phyloP scores from a whole-genome alignment of 768 basidiomycete genomes.

The Gyrodon lividus region DNA sequence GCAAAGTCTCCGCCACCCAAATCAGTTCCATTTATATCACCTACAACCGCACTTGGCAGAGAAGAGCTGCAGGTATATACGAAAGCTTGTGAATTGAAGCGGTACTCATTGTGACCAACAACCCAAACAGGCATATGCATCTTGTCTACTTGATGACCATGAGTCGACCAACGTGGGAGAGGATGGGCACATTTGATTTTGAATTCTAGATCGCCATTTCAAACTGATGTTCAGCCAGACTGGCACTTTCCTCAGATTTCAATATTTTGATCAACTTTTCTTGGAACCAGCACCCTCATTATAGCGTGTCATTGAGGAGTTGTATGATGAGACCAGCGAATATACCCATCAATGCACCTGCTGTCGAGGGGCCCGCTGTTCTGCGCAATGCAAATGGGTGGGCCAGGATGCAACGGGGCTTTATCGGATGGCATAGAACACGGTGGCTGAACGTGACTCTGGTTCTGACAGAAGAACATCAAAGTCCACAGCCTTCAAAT shows the following conservation, averaged over 20 bases:
- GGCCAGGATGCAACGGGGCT: too few species aligned
- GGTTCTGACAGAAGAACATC: too few species aligned
- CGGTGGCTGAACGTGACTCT: background rate
- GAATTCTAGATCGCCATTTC: conserved; percentile 20
- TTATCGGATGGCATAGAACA: too few species aligned
- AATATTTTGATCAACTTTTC: background rate
- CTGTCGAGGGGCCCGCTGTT: background rate
- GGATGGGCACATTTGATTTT: conserved; percentile 28
- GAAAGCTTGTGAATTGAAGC: background rate
- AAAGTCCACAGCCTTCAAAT: too few species aligned
- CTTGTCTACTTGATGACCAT: conserved; percentile 37
- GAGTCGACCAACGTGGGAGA: conserved; percentile 34
- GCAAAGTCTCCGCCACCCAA: background rate
- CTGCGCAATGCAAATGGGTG: background rate
- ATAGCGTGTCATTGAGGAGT: background rate
- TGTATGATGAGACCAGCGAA: background rate
- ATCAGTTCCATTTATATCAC: background rate
- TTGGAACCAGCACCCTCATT: background rate
- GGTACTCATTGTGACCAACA: conserved; percentile 3
- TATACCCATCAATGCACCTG: background rate
- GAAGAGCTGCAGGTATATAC: conserved; percentile 25
- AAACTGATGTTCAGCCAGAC: background rate
- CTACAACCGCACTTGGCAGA: background rate
- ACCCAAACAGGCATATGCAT: conserved; percentile 33
- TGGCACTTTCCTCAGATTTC: background rate